Base-by-base conservation (phyloP, 83 land plant genomes). In the Thuja plicata region DNA sequence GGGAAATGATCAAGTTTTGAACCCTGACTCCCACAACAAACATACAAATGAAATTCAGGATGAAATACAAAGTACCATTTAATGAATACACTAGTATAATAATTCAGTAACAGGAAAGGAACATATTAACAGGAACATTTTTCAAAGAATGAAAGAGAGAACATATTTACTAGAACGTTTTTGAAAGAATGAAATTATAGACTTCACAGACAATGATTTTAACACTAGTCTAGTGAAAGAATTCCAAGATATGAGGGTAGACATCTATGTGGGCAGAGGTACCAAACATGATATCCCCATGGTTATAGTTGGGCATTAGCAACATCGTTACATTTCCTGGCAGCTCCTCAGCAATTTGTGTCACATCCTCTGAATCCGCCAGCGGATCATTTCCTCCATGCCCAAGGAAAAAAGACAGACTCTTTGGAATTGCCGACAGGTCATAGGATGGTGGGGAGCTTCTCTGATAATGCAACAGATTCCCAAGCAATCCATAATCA, bases 211-310 rank as follows among this genome's bases (percentile, higher is more conserved):
- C 1, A 13, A 13, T 52, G 3, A 3, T 15, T 52, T 12, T 0
- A 0, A 0, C 54, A 50, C 15, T 50, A 50, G 54, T 50, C 17
- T 15, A 52, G 16, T 52, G 16, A 71, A 96, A 94, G 89, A 95
- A 98, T 48, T 83, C 88, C 19, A 96, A 90, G 94, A 98, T 88
- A 17, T 86, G 62, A 43, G 93, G 93, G 76, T 95, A 98, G 5
- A 98, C 88, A 92, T 98, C 97, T 87, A 76, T 90, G 86, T 93
- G 96, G 12, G 96, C 95, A n/a, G 88, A 94, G 37, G 43, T 55
- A 32, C 97, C 95, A 80, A 96, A 85, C 19, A 96, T 92, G 76
- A 92, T 94, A 90, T 97, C 98, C 4, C 91, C 93, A 77, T 97
- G 98, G 24, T 95, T 96, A 89, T 94, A 96, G 30, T 94, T 84